Evolutionary conservation across 1,139 yeast genomes (phyloP).

Genomic region (Lodderomyces theae): DNA sequence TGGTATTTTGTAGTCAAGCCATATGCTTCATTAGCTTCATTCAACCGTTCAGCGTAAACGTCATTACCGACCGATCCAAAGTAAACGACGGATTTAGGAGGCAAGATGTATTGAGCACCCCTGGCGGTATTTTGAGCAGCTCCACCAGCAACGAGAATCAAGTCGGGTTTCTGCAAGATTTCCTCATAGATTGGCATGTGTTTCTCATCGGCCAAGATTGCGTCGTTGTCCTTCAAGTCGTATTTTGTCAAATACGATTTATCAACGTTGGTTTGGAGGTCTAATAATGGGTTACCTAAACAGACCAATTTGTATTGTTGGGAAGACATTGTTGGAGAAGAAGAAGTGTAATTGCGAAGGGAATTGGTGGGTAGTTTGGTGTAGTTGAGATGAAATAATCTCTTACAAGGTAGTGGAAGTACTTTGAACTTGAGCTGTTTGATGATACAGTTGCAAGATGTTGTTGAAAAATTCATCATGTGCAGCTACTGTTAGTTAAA

Average conservation of each 20-base stretch:
- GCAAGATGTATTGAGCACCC: slow-evolving; percentile 93
- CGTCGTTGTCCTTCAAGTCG: slow-evolving; percentile 86
- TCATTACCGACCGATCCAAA: slow-evolving; percentile 97
- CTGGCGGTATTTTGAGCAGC: slow-evolving; percentile 99
- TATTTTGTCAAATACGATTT: slow-evolving; percentile 73
- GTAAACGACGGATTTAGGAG: slow-evolving; percentile 79
- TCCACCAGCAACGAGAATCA: slow-evolving; percentile 91
- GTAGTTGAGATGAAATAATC: too few relatives aligned
- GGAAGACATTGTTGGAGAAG: neutral
- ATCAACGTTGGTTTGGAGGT: slow-evolving; percentile 79
- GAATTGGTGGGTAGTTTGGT: too few relatives aligned
- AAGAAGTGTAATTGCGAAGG: neutral
- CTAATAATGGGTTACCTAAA: slow-evolving; percentile 70
- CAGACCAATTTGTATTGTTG: slow-evolving; percentile 39
- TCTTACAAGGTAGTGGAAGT: too few relatives aligned
- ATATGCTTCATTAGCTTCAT: slow-evolving; percentile 79
- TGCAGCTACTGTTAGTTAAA: neutral
- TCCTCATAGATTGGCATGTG: slow-evolving; percentile 87
- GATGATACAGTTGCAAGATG: too few relatives aligned
- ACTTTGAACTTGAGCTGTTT: too few relatives aligned
- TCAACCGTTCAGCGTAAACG: slow-evolving; percentile 76
- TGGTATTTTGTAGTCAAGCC: slow-evolving; percentile 88
- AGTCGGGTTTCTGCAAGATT: slow-evolving; percentile 57
- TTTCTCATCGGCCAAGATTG: slow-evolving; percentile 85
- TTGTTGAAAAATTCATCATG: too few relatives aligned